These are phyloP conservation scores for Apiotrichum brassicae DNA, from an alignment of 1,284 basidiomycete genomes.

Conservation along the genomic window DNA sequence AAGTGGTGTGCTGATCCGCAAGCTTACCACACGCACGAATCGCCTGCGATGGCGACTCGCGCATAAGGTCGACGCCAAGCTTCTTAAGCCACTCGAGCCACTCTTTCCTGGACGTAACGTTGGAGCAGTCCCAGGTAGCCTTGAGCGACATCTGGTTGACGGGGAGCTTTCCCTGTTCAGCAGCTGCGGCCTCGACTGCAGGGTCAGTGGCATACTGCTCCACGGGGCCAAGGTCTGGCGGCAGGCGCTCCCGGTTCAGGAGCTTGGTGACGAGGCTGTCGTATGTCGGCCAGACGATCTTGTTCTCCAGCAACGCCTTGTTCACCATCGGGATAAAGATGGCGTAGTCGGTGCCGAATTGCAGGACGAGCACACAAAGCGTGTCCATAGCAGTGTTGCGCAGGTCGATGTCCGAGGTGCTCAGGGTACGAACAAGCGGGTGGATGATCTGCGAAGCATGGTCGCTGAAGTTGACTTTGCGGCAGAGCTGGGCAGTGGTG, in stretches of 20 bases:
- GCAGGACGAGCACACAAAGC: slow-evolving; percentile 81
- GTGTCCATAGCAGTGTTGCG: slow-evolving; percentile 87
- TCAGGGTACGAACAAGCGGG: slow-evolving; percentile 83
- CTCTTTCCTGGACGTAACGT: slow-evolving; percentile 73
- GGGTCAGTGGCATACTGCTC: slow-evolving; percentile 45
- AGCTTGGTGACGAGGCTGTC: slow-evolving; percentile 83
- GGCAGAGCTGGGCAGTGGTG: slow-evolving; percentile 84
- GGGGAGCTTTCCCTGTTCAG: slow-evolving; percentile 78
- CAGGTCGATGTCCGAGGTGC: slow-evolving; percentile 69
- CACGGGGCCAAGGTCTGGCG: slow-evolving; percentile 53
- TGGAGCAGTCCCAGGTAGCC: slow-evolving; percentile 90
- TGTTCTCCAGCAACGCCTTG: slow-evolving; percentile 74
- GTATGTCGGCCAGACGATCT: slow-evolving; percentile 78
- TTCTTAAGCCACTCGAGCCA: slow-evolving; percentile 96
- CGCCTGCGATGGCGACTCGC: slow-evolving; percentile 95
- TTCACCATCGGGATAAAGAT: slow-evolving; percentile 96
- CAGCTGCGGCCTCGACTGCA: slow-evolving; percentile 23
- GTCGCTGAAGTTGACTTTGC: slow-evolving; percentile 97
- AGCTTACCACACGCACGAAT: slow-evolving; percentile 91
- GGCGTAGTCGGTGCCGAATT: slow-evolving; percentile 92
- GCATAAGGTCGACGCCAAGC: slow-evolving; percentile 93
- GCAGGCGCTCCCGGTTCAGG: slow-evolving; percentile 84
- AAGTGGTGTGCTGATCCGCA: slow-evolving; percentile 83
- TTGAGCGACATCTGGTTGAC: slow-evolving; percentile 98
- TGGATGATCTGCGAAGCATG: slow-evolving; percentile 97